phyloP scores from a whole-genome alignment of 78 protist genomes.

The Corallochytrium limacisporum region DNA sequence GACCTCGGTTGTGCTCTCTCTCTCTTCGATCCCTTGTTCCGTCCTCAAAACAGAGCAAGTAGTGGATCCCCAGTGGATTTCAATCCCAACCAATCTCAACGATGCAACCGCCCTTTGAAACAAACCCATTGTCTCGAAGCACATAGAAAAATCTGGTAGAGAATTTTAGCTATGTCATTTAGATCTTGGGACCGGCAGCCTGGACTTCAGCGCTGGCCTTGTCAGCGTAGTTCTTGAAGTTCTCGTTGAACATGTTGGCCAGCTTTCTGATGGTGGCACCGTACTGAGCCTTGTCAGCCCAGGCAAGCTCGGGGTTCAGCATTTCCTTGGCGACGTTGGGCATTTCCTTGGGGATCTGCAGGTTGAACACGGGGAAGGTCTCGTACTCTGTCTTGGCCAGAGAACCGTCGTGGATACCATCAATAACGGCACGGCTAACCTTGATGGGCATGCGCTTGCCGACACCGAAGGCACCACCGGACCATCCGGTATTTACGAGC shows the following conservation, averaged over 20 bases:
- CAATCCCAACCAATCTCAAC: too few relatives aligned
- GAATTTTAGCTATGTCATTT: too few relatives aligned
- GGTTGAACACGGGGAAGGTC: conserved; percentile 43
- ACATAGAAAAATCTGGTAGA: too few relatives aligned
- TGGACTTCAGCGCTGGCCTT: neutral
- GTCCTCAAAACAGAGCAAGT: too few relatives aligned
- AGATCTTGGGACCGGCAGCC: neutral
- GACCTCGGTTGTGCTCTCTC: too few relatives aligned
- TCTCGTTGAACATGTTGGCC: conserved; percentile 51
- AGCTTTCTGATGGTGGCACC: conserved; percentile 28
- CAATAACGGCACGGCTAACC: conserved; percentile 77
- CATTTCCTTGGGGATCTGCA: conserved; percentile 53
- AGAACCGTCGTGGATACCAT: conserved; percentile 73
- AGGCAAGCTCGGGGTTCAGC: conserved; percentile 64
- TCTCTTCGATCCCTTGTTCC: too few relatives aligned
- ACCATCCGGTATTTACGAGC: conserved; percentile 82
- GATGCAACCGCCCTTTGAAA: too few relatives aligned
- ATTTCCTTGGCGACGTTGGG: conserved; percentile 55
- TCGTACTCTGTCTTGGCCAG: conserved; percentile 34
- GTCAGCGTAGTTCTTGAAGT: conserved; percentile 52
- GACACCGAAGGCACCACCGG: conserved; percentile 68
- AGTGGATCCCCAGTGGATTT: too few relatives aligned
- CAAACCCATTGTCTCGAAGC: too few relatives aligned
- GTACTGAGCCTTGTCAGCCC: conserved; percentile 65
- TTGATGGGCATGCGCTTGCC: conserved; percentile 63